Evolutionary conservation across 176 grass and related monocot genomes (phyloP).

Genomic region (Pharus latifolius): DNA sequence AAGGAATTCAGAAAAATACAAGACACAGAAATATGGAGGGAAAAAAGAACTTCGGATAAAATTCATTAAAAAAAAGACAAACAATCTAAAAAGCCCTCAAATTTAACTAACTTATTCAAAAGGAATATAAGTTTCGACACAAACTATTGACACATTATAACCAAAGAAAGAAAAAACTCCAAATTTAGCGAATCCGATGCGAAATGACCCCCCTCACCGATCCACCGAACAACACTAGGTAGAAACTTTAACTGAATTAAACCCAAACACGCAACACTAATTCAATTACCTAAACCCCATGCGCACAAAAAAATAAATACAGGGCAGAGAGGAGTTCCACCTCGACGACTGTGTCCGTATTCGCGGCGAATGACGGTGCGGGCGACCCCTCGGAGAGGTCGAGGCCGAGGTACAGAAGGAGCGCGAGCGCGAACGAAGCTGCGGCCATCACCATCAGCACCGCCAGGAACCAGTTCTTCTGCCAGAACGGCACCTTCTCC

Average conservation of each 20-base stretch:
- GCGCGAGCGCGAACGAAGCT: conserved; percentile 56
- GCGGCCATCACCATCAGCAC: conserved; percentile 57
- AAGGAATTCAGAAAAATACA: no score
- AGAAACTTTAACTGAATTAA: background rate
- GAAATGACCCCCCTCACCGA: no score
- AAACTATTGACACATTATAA: no score
- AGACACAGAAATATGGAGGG: no score
- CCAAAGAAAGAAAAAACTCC: no score
- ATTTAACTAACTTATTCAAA: no score
- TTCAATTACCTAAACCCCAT: background rate
- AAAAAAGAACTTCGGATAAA: no score
- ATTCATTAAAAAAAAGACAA: no score
- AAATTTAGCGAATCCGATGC: no score
- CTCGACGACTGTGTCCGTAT: conserved; percentile 37
- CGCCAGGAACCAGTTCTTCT: conserved; percentile 69
- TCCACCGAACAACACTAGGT: background rate
- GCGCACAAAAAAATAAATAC: background rate
- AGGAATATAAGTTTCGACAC: no score
- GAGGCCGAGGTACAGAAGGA: conserved; percentile 64
- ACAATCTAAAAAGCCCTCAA: no score
- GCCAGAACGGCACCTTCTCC: conserved; percentile 51
- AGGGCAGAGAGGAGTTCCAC: background rate
- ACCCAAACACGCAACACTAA: background rate
- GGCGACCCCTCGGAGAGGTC: conserved; percentile 49
- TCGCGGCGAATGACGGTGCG: conserved; percentile 33